Conservation (phyloP, 345 rosid genomes). For the Syzygium aromaticum region DNA sequence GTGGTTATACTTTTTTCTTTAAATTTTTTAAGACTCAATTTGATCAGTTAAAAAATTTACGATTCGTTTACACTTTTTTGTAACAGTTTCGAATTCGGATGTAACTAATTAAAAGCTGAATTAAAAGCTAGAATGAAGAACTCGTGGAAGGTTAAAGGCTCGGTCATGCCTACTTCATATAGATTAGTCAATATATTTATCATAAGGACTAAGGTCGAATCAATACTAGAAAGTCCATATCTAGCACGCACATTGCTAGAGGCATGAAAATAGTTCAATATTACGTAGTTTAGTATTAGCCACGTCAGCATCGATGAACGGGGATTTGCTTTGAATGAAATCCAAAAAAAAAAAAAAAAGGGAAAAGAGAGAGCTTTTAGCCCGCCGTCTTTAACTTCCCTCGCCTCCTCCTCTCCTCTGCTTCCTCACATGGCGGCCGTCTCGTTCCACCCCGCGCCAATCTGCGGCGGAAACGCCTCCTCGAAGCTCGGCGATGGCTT, state of each 20-base stretch:
- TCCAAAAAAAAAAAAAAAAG: not conserved
- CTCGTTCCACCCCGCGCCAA: not conserved
- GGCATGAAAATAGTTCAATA: not conserved
- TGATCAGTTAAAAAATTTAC: accelerated
- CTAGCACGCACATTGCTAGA: not conserved
- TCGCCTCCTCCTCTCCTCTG: not conserved
- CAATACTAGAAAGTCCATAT: not conserved
- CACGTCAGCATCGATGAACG: not conserved
- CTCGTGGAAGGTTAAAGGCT: too few species aligned
- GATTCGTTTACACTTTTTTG: accelerated
- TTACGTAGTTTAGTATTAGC: accelerated
- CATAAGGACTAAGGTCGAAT: not conserved
- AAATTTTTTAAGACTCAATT: not conserved
- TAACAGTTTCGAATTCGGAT: accelerated
- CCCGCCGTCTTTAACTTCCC: not conserved
- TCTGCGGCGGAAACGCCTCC: not conserved
- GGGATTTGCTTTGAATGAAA: not conserved
- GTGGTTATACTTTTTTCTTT: accelerated
- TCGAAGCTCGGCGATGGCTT: not conserved
- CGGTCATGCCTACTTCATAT: not conserved
- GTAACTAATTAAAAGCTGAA: accelerated
- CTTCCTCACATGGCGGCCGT: not conserved
- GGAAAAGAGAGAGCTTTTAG: not conserved
- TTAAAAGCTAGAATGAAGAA: accelerated
- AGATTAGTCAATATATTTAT: not conserved